Evolutionary conservation across 2,329 filamentous ascomycete genomes (phyloP), one percentile per base, ranked within the genome.

Genomic region (Alternaria gaisen): DNA sequence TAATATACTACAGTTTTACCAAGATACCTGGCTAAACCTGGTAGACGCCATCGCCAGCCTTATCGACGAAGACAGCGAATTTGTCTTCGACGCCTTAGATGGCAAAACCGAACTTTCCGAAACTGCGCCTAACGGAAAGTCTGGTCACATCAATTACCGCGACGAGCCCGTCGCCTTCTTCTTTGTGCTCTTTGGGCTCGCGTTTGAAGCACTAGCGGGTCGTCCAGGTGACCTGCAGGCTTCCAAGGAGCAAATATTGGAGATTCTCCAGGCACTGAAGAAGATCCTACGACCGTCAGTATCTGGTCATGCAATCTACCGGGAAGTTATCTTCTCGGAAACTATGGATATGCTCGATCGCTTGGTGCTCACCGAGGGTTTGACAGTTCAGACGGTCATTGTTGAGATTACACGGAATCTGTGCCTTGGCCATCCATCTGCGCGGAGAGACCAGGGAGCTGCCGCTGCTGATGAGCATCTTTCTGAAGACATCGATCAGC

Each of bases 141-240:
- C 85, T 50, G 92, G 94, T 67, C 72, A 75, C 32, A 98, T 99
- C 81, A 98, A 98, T 78, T 99, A 99, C 77, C 91, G 95, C 48
- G 94, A 98, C 73, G 95, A 99, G 76, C 95, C 95, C 0, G 93
- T 98, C 1, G 95, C 95, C 0, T 99, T 99, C 84, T 99, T 99
- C 83, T 99, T 99, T 72, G 94, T 99, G 14, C 86, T 99, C 0
- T 99, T 98, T 71, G 95, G 95, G 11, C 90, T 99, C 58, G 93
- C 94, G 0, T 98, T 99, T 69, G 96, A 99, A 80, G 94, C 96
- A 18, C 86, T 99, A 22, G 94, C 94, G 8, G 93, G 92, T 7
- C 89, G 93, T 47, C 90, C 91, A 5, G 86, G 87, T 34, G 89
- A 91, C 68, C 84, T 89, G 11, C 84, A 93, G 30, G 89, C 89